phyloP scores from a whole-genome alignment of 148 eudicot species.

The Cornus controversa region DNA sequence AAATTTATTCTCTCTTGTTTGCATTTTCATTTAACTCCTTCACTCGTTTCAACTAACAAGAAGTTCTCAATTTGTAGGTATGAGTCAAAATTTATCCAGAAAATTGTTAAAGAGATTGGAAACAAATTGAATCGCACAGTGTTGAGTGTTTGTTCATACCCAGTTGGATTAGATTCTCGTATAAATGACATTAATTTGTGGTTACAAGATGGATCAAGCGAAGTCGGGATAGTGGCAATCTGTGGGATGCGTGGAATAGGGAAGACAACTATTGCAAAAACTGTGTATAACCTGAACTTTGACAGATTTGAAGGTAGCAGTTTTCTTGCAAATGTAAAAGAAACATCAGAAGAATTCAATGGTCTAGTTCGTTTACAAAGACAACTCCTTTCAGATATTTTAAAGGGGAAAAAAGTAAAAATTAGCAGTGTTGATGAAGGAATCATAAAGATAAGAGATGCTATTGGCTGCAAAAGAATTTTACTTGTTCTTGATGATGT shows the following conservation, averaged over 20 bases:
- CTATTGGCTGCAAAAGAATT: too few relatives aligned
- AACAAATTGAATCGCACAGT: background rate
- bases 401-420: background rate
- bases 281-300: background rate
- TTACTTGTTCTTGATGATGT: background rate
- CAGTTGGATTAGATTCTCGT: background rate
- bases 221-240: background rate
- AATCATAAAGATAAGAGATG: slow-evolving; percentile 1
- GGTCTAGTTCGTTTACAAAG: slow-evolving; percentile 7
- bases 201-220: slow-evolving; percentile 1
- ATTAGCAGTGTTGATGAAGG: slow-evolving; percentile 15
- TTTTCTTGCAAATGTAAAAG: background rate
- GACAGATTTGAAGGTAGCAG: background rate
- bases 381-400: slow-evolving; percentile 12
- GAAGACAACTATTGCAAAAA: slow-evolving; percentile 12
- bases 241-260: slow-evolving; percentile 11
- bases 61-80: background rate
- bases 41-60: too few relatives aligned
- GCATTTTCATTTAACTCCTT: background rate
- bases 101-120: background rate
- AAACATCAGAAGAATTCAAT: background rate
- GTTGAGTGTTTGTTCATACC: background rate
- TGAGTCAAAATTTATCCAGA: background rate
- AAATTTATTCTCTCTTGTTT: background rate
- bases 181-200: background rate